Evolutionary conservation across 1,284 basidiomycete species (phyloP), one percentile per base, ranked within the genome.

Genomic region (Ustilago hordei): DNA sequence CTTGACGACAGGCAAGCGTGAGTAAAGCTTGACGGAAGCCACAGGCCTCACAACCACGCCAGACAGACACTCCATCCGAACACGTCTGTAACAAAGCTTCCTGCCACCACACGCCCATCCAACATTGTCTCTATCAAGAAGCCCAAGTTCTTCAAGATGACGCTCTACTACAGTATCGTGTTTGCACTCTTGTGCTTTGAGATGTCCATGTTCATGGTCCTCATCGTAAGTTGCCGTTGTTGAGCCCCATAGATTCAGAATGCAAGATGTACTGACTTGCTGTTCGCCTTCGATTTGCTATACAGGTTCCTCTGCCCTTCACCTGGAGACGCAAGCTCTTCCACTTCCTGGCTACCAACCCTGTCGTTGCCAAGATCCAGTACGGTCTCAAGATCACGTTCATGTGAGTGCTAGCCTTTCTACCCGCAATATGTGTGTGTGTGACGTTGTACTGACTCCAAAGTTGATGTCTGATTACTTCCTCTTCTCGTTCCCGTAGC

Each of bases 371-470:
- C 68, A 89, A 89, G 82, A 82, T 89, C 55, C 88, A 89, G 77
- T 89, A 89, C 80, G 62, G 89, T 94, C 80, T 86, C n/a, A 97
- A 97, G 86, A 97, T 98, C 79, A 93, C 93, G 7, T 97, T 97
- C 89, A 96, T 98, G 93, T 94, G 74, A 60, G 91, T 72, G 19
- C 23, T 17, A 57, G 15, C 35, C 11, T 13, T 11, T 12, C 19
- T 38, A 7, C 9, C 31, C 28, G 31, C 31, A 19, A 38, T 8
- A 15, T 2, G 19, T 4, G 23, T 23, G 36, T 31, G 43, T 45
- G n/a, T 11, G 19, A 19, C 17, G n/a, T 19, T 7, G 11, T 45
- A 8, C n/a, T 52, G 38, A 31, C n/a, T 39, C 11, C 53, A n/a
- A 31, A 41, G 23, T 19, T 34, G 48, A 50, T 32, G 12, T 57